These are phyloP conservation scores for Physaria fendleri DNA, from an alignment of 345 rosid genomes.

Conservation along the genomic window DNA sequence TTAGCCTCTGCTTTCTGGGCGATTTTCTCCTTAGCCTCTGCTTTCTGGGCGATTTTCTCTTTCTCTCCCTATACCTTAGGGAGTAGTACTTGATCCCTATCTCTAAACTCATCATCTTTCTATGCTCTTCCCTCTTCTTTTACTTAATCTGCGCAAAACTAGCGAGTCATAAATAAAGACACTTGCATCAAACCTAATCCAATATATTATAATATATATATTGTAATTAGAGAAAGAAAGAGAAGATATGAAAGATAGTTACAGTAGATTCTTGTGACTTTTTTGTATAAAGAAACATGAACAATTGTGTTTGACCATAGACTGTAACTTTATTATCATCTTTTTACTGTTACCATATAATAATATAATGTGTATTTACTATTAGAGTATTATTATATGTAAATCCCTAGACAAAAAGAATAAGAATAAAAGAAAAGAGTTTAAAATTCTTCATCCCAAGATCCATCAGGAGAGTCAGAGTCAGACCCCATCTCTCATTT, in stretches of 20 bases:
- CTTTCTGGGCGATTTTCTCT: conserved; percentile 61
- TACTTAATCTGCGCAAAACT: conserved; percentile 25
- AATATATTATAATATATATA: not conserved
- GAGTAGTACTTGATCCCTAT: conserved; percentile 21
- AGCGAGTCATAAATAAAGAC: conserved; percentile 22
- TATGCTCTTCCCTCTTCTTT: conserved; percentile 46
- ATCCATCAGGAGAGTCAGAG: conserved; percentile 42
- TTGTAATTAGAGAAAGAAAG: conserved; percentile 9
- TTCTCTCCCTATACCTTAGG: conserved; percentile 24
- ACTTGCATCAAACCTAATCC: conserved; percentile 39
- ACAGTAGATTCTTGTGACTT: conserved; percentile 19
- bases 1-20: conserved; percentile 75
- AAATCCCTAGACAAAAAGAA: conserved; percentile 52
- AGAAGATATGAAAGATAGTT: conserved; percentile 11
- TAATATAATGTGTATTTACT: conserved; percentile 6
- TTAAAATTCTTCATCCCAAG: conserved; percentile 56
- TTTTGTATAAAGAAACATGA: conserved; percentile 18
- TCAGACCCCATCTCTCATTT: conserved; percentile 36
- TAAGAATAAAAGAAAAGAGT: conserved; percentile 40
- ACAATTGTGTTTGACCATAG: conserved; percentile 41
- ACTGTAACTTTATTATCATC: conserved; percentile 28
- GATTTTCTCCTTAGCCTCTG: conserved; percentile 48
- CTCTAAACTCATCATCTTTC: conserved; percentile 61
- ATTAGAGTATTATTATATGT: conserved; percentile 27
- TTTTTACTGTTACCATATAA: conserved; percentile 12